phyloP scores from a whole-genome alignment of 805 yeast species.

The Nakazawaea holstii region DNA sequence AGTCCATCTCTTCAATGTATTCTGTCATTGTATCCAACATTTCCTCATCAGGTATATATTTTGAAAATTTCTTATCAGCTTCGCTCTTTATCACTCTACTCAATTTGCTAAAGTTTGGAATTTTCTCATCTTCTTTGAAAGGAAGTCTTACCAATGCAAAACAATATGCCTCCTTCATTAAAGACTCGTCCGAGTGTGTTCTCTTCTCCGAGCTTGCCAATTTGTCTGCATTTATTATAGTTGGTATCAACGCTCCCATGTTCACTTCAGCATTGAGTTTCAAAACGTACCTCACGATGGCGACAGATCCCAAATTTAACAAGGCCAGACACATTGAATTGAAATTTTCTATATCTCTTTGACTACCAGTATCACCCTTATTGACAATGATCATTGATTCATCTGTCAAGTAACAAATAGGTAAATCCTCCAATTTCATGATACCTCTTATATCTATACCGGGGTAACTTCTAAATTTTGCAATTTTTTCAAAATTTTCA shows the following conservation, averaged over 20 bases:
- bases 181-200: conserved; percentile 13
- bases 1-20: conserved; percentile 38
- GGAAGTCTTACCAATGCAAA: conserved; percentile 57
- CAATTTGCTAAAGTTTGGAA: conserved; percentile 45
- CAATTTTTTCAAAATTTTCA: conserved; percentile 35
- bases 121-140: conserved; percentile 67
- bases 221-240: conserved; percentile 20
- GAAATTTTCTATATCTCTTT: conserved; percentile 36
- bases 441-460: conserved; percentile 68
- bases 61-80: conserved; percentile 17
- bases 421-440: conserved; percentile 36
- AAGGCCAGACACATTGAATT: conserved; percentile 49
- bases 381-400: conserved; percentile 48
- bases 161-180: conserved; percentile 27
- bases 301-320: conserved; percentile 38
- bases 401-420: conserved; percentile 53
- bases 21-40: conserved; percentile 37
- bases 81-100: conserved; percentile 27
- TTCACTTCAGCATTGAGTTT: conserved; percentile 41
- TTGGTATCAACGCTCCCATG: conserved; percentile 52
- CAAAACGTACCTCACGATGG: conserved; percentile 60
- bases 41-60: conserved; percentile 29
- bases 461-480: conserved; percentile 38
- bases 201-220: conserved; percentile 11
- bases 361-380: conserved; percentile 18